A percentile compares a stretch with the other conserved stretches of the same genome.
These are phyloP conservation scores for Trifolium repens DNA, from an alignment of 306 rosid species.

Conservation along the genomic window DNA sequence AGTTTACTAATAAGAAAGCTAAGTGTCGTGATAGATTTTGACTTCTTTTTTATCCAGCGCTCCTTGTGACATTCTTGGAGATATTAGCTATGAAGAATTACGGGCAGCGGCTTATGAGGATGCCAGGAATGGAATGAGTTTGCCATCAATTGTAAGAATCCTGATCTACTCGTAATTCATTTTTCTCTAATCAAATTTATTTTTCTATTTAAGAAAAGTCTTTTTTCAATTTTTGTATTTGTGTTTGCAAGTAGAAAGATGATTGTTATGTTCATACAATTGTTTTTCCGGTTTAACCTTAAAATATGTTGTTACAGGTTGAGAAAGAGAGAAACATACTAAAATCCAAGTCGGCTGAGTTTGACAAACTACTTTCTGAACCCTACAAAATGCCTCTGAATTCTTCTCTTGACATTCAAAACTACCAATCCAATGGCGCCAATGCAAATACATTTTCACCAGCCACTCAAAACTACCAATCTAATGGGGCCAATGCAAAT, in stretches of 20 bases:
- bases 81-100: conserved; percentile 89
- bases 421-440: too few species aligned
- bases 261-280: conserved; percentile 24
- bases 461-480: too few species aligned
- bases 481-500: conserved; percentile 46
- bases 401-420: conserved; percentile 38
- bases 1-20: conserved; percentile 23
- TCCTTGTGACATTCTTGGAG: conserved; percentile 89
- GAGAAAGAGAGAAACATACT: conserved; percentile 85
- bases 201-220: conserved; percentile 14
- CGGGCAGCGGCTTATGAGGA: conserved; percentile 86
- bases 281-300: conserved; percentile 37
- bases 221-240: neutral
- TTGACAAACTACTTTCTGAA: conserved; percentile 69
- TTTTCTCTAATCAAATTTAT: conserved; percentile 4
- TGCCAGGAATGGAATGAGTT: conserved; percentile 67
- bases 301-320: conserved; percentile 60
- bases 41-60: conserved; percentile 55
- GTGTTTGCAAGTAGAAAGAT: conserved; percentile 17
- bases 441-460: too few species aligned
- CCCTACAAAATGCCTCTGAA: conserved; percentile 47
- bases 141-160: conserved; percentile 77
- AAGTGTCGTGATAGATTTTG: conserved; percentile 22
- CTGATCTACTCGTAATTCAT: conserved; percentile 19
- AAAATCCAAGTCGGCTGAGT: conserved; percentile 72